Conservation (phyloP, 2,329 filamentous ascomycete genomes). For the Fusarium tupiense region DNA sequence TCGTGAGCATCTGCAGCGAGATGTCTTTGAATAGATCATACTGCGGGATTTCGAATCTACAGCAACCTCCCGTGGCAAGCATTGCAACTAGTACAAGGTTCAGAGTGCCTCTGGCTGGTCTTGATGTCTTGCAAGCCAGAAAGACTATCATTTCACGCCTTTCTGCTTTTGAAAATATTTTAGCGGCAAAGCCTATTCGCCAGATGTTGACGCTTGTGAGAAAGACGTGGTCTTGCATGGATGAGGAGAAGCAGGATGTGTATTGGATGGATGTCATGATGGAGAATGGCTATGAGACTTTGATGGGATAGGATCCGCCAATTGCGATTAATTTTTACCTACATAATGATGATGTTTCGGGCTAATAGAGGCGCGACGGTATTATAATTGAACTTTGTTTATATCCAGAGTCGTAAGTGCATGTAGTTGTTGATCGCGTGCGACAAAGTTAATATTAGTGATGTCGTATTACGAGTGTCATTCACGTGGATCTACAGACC, state of each 20-base stretch:
- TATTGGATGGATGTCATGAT: slow-evolving; percentile 58
- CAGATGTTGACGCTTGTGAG: slow-evolving; percentile 32
- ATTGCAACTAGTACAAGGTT: slow-evolving; percentile 32
- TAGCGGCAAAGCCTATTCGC: slow-evolving; percentile 40
- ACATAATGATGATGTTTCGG: background rate
- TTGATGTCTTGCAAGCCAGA: slow-evolving; percentile 30
- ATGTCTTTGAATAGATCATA: slow-evolving; percentile 49
- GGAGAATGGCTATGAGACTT: slow-evolving; percentile 44
- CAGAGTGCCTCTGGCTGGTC: background rate
- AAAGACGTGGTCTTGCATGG: slow-evolving; percentile 36
- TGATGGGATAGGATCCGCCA: slow-evolving; percentile 35
- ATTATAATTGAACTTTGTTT: background rate
- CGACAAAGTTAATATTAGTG: background rate
- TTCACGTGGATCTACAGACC: background rate
- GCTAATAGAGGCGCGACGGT: background rate
- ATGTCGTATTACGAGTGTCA: background rate
- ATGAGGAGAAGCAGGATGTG: slow-evolving; percentile 50
- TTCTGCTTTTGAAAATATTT: slow-evolving; percentile 32
- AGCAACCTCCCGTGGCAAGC: slow-evolving; percentile 12
- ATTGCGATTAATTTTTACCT: background rate
- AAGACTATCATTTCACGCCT: slow-evolving; percentile 28
- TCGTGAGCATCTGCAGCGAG: slow-evolving; percentile 56
- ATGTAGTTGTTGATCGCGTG: background rate
- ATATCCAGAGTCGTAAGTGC: background rate
- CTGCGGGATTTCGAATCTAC: slow-evolving; percentile 3